Percentiles rank a stretch among this genome's conserved stretches.
Conservation (phyloP, 176 grass and related monocot species). For the Aegilops umbellulata region DNA sequence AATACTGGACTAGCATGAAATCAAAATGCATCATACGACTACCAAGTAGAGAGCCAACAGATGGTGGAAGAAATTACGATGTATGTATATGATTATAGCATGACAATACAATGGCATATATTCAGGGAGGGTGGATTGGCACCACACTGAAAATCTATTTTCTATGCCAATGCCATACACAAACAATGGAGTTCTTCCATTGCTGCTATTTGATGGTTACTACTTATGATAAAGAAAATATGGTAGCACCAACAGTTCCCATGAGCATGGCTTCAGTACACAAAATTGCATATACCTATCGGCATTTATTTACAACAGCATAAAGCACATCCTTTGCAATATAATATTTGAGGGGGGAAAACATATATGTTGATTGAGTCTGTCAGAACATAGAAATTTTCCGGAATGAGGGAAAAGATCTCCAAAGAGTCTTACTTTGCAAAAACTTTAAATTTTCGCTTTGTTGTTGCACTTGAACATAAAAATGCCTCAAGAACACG, state of each 20-base stretch:
- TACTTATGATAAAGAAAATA: conserved; percentile 8
- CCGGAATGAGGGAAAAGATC: background rate
- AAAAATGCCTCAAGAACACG: conserved; percentile 94
- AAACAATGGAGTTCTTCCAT: conserved; percentile 2
- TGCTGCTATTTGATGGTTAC: background rate
- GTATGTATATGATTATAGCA: background rate
- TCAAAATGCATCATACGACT: conserved; percentile 26
- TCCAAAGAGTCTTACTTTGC: conserved; percentile 63
- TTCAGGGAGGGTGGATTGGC: background rate
- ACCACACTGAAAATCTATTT: background rate
- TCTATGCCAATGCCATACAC: background rate
- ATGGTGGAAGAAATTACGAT: background rate
- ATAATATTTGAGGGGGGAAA: conserved; percentile 4
- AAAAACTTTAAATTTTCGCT: conserved; percentile 83
- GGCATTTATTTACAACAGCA: conserved; percentile 1
- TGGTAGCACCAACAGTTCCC: background rate
- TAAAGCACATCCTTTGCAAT: background rate
- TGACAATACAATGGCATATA: background rate
- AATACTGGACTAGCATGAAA: conserved; percentile 20
- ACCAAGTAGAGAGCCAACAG: background rate
- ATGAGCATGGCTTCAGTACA: background rate
- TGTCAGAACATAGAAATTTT: background rate
- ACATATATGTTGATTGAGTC: background rate
- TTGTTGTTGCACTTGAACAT: conserved; percentile 62
- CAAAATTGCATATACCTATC: background rate